Percentiles rank a stretch among this genome's conserved stretches.
Evolutionary conservation across 148 eudicot genomes (phyloP).

Genomic region (Dianthus caryophyllus): DNA sequence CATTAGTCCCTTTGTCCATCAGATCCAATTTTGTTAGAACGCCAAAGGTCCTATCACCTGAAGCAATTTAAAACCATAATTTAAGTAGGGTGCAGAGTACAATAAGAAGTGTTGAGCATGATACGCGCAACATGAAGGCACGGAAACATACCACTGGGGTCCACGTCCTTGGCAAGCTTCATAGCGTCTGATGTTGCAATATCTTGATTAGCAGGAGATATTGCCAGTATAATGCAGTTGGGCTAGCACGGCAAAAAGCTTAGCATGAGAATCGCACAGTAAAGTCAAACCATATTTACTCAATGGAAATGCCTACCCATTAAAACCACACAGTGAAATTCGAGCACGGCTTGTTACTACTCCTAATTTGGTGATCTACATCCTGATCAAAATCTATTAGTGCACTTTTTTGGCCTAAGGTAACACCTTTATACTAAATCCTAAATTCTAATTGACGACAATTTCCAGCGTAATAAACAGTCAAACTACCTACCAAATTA

Average conservation of each 20-base stretch:
- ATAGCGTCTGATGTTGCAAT: constrained; percentile 87
- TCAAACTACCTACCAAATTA: too few relatives aligned
- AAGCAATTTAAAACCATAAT: constrained; percentile 11
- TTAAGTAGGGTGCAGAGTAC: constrained; percentile 1
- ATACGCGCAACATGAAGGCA: constrained; percentile 3
- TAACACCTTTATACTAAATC: too few relatives aligned
- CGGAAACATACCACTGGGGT: constrained; percentile 45
- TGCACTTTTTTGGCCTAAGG: too few relatives aligned
- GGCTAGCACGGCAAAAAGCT: constrained; percentile 39
- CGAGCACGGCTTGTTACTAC: too few relatives aligned
- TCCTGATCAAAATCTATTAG: too few relatives aligned
- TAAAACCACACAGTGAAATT: neutral
- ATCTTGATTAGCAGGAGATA: constrained; percentile 89
- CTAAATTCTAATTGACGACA: too few relatives aligned
- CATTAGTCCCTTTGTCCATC: constrained; percentile 99
- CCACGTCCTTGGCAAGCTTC: constrained; percentile 72
- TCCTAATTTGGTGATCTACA: too few relatives aligned
- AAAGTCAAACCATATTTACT: neutral
- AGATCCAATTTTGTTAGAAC: constrained; percentile 91
- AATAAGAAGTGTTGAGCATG: neutral
- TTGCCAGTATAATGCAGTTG: constrained; percentile 67
- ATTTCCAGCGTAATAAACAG: too few relatives aligned
- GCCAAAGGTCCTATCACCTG: constrained; percentile 95
- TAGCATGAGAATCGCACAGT: constrained; percentile 17
- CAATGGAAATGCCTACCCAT: neutral